Base-by-base conservation (phyloP, 73 alveolate species). In the Paramecium sonneborni region DNA sequence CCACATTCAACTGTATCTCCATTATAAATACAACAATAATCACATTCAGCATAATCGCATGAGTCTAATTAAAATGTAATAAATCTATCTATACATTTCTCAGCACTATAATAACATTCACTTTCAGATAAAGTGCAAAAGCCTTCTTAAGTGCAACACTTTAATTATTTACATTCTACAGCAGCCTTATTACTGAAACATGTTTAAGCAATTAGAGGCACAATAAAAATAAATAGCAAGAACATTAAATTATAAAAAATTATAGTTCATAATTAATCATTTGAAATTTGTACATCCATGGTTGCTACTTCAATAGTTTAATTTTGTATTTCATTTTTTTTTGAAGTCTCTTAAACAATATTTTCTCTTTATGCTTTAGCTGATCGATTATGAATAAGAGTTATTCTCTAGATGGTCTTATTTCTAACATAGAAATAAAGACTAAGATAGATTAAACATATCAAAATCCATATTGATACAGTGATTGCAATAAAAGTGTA, bases 1-100 rank as follows among this genome's bases (percentile, higher is more conserved):
- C 84, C 84, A 62, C 84, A 62, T 9, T 62, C 84, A 62, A 62
- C 84, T 0, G 84, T 26, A 62, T 62, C 84, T 30, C 84, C 84
- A 26, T 62, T 26, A 24, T 62, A 62, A 26, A 62, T 62, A 26
- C 84, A 62, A 62, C 84, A 62, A 62, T 62, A 62, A 62, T 62
- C 84, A 32, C 84, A 62, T 30, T 62, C 84, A 11, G 84, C 84
- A 62, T 62, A 62, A 26, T 62, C 84, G 9, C 84, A 62, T 62
- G 84, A 62, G 12, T 62, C 84, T 62, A 62, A 32, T 26, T 20
- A 15, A 62, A 26, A 32, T 52, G 26, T 18, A n/a, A n/a, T 52
- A 32, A 62, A 62, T 6, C 0, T 7, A 6, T 62, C 7, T 62
- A 3, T 32, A 62, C 84, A 62, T 62, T 62, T 62, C 12, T 62